Percentiles rank a stretch among this genome's conserved stretches.
phyloP scores from a whole-genome alignment of 1,139 yeast genomes.

The Kazachstania sp. region DNA sequence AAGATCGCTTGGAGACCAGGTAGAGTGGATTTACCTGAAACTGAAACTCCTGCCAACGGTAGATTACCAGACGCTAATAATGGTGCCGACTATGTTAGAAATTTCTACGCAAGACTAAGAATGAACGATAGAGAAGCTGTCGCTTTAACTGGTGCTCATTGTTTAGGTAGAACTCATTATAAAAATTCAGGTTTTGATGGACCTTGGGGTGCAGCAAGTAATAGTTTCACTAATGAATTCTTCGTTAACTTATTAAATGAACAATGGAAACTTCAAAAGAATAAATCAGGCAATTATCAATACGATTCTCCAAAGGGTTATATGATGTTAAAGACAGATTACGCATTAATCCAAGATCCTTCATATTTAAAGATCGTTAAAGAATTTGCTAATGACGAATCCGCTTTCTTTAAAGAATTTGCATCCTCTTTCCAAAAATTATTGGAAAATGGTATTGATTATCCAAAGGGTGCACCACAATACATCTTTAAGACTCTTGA shows the following conservation, averaged over 20 bases:
- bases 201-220: slow-evolving; percentile 91
- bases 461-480: slow-evolving; percentile 40
- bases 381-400: slow-evolving; percentile 63
- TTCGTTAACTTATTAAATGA: slow-evolving; percentile 57
- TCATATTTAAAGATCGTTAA: slow-evolving; percentile 58
- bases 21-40: slow-evolving; percentile 46
- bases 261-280: slow-evolving; percentile 66
- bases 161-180: slow-evolving; percentile 69
- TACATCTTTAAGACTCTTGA: slow-evolving; percentile 60
- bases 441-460: slow-evolving; percentile 66
- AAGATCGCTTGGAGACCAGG: slow-evolving; percentile 84
- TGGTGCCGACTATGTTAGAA: slow-evolving; percentile 62
- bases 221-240: slow-evolving; percentile 75
- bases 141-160: slow-evolving; percentile 83
- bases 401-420: slow-evolving; percentile 64
- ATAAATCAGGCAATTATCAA: slow-evolving; percentile 66
- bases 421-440: slow-evolving; percentile 59
- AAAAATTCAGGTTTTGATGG: slow-evolving; percentile 72
- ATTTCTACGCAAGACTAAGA: slow-evolving; percentile 62
- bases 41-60: slow-evolving; percentile 54
- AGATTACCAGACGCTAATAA: slow-evolving; percentile 73
- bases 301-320: slow-evolving; percentile 66
- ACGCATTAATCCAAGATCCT: slow-evolving; percentile 61
- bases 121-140: slow-evolving; percentile 78
- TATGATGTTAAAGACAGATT: slow-evolving; percentile 89